Percentiles rank a stretch among this genome's conserved stretches.
These are phyloP conservation scores for Penicillium rolfsii DNA, from an alignment of 2,329 filamentous ascomycete species.

Conservation along the genomic window DNA sequence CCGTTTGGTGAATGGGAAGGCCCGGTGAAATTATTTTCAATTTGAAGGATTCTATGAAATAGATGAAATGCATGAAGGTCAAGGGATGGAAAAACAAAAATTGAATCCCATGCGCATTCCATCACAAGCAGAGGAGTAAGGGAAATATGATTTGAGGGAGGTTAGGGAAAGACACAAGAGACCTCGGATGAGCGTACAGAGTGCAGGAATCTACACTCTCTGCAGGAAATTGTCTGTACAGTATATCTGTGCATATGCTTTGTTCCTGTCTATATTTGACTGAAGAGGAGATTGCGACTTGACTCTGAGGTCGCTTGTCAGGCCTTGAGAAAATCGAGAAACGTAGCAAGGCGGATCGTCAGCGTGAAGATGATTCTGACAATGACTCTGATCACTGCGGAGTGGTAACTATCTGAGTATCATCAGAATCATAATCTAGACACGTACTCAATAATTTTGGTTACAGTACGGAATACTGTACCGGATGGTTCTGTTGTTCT, in stretches of 20 bases:
- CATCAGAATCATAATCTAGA: not conserved
- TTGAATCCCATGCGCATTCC: conserved; percentile 10
- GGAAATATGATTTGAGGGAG: not conserved
- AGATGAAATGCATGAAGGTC: conserved; percentile 3
- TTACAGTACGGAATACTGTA: not conserved
- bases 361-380: no score
- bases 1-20: not conserved
- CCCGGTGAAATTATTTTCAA: not conserved
- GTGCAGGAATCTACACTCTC: not conserved
- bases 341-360: not conserved
- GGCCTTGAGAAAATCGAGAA: not conserved
- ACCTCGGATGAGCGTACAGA: not conserved
- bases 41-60: not conserved
- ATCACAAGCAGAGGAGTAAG: conserved; percentile 1
- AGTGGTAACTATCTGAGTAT: no score
- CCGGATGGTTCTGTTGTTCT: not conserved
- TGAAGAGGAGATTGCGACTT: not conserved
- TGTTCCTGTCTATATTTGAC: not conserved
- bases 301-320: not conserved
- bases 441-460: not conserved
- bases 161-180: not conserved
- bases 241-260: not conserved
- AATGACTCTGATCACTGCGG: no score
- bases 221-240: not conserved
- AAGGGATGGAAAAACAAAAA: not conserved